Evolutionary conservation across 345 rosid genomes (phyloP).

Genomic region (Physaria fendleri): DNA sequence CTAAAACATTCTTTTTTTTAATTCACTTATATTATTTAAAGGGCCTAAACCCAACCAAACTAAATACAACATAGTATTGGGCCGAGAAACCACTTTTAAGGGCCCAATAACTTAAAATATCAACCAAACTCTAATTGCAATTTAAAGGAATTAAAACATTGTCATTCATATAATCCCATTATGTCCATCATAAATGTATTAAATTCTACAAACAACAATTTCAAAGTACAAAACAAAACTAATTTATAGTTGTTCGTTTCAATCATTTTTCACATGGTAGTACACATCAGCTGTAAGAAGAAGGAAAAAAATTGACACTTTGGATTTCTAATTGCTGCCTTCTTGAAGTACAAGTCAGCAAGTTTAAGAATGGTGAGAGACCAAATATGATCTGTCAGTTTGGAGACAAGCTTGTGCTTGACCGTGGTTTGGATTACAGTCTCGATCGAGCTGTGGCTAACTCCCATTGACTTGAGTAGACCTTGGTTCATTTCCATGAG

Average conservation of each 20-base stretch:
- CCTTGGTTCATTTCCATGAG: slow-evolving; percentile 96
- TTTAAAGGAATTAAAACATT: not conserved
- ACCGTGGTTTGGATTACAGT: slow-evolving; percentile 61
- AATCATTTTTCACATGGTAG: slow-evolving; percentile 14
- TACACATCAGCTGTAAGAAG: not conserved
- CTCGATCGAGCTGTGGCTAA: slow-evolving; percentile 81
- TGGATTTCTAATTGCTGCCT: not conserved
- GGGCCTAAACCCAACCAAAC: too few species aligned
- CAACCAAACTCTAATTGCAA: too few species aligned
- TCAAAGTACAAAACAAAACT: not conserved
- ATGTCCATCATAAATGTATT: not conserved
- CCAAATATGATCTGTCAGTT: slow-evolving; percentile 48
- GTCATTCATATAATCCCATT: not conserved
- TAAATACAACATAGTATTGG: too few species aligned
- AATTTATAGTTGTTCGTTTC: not conserved
- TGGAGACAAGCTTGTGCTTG: slow-evolving; percentile 77
- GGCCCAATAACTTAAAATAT: too few species aligned
- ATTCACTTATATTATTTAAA: too few species aligned
- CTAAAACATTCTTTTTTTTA: too few species aligned
- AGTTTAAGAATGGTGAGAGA: slow-evolving; percentile 9
- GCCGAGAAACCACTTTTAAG: too few species aligned
- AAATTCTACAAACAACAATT: not conserved
- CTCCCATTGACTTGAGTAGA: slow-evolving; percentile 83
- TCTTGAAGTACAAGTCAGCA: slow-evolving; percentile 12
- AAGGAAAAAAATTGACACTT: not conserved